Percentiles rank a stretch among this genome's conserved stretches.
Conservation (phyloP, 2,329 filamentous ascomycete species). For the Diaporthe citrichinensis region DNA sequence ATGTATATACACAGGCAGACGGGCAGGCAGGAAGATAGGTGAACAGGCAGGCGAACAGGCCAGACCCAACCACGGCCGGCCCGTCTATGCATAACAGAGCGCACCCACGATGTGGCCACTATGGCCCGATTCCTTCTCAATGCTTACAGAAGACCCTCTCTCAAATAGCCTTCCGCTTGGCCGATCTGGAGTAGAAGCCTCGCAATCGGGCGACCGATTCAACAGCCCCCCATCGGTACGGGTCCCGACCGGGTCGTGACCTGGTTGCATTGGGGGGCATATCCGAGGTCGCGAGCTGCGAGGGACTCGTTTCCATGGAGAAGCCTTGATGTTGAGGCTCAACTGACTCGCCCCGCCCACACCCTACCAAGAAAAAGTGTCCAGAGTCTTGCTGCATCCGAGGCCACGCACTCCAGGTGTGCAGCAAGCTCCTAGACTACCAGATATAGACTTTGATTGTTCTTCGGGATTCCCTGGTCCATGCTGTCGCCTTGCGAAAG, state of each 20-base stretch:
- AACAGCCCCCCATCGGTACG: constrained; percentile 4
- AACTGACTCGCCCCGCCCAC: constrained; percentile 33
- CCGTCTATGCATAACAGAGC: background rate
- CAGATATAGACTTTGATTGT: background rate
- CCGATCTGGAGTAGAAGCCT: background rate
- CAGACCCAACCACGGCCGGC: constrained; percentile 4
- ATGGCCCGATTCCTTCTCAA: background rate
- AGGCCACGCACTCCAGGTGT: background rate
- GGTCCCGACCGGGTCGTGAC: constrained; percentile 3
- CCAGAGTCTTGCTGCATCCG: background rate
- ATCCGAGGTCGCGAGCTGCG: background rate
- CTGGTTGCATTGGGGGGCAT: background rate
- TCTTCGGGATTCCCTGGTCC: background rate
- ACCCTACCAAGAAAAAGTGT: background rate
- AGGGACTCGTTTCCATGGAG: background rate
- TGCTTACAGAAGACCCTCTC: background rate
- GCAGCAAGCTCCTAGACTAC: background rate
- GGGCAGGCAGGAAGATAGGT: background rate
- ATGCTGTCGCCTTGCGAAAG: background rate
- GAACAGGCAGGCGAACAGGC: background rate
- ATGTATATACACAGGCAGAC: background rate
- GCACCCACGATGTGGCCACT: constrained; percentile 25
- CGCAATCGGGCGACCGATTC: constrained; percentile 16
- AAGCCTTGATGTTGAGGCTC: constrained; percentile 33
- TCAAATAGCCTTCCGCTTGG: background rate